phyloP scores from a whole-genome alignment of 306 rosid genomes.

The Cicer pinnatifidum region DNA sequence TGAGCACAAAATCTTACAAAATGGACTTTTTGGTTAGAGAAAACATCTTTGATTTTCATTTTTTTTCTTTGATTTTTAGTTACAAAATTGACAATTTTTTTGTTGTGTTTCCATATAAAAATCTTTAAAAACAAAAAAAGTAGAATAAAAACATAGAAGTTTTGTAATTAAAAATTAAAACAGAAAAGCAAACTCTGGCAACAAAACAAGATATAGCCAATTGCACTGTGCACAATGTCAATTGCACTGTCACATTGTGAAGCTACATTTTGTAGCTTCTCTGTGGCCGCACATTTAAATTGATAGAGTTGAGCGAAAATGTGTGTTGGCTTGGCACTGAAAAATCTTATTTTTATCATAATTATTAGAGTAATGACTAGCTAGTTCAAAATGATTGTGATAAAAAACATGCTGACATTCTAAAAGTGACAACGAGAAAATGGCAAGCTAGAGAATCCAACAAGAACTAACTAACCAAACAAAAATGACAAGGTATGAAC shows the following conservation, averaged over 20 bases:
- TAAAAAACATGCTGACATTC: conserved; percentile 1
- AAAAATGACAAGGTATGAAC: background rate
- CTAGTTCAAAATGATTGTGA: conserved; percentile 15
- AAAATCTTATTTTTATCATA: background rate
- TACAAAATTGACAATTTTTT: background rate
- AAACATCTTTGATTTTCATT: background rate
- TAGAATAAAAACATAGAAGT: background rate
- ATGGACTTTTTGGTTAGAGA: background rate
- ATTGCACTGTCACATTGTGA: no score
- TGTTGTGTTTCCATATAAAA: background rate
- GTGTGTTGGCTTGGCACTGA: conserved; percentile 8
- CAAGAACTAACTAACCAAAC: background rate
- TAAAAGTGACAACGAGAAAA: conserved; percentile 1
- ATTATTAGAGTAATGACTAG: conserved; percentile 1
- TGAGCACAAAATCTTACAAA: background rate
- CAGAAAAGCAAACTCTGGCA: background rate
- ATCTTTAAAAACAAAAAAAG: background rate
- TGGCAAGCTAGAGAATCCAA: conserved; percentile 12
- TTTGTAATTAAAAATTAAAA: background rate
- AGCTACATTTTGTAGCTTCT: no score
- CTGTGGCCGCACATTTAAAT: no score
- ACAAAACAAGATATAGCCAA: background rate
- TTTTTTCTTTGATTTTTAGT: background rate
- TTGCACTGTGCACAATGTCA: no score
- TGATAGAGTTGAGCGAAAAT: background rate